Conservation (phyloP, 129 eudicot genomes). For the Dittrichia graveolens region DNA sequence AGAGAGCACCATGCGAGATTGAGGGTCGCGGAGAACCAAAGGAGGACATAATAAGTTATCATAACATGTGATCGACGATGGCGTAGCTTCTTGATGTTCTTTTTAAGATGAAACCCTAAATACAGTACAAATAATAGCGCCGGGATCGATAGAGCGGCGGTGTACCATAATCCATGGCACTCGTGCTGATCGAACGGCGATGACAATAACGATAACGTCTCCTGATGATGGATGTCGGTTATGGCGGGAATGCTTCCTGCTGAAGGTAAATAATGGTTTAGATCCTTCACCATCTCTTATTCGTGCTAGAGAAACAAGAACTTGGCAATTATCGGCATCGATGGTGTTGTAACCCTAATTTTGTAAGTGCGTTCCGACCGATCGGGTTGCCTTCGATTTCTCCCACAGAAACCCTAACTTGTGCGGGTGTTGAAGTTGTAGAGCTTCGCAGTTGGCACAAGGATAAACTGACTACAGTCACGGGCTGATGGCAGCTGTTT, state of each 20-base stretch:
- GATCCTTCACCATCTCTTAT: conserved; percentile 30
- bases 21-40: conserved; percentile 62
- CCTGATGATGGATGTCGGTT: conserved; percentile 27
- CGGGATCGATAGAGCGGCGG: conserved; percentile 53
- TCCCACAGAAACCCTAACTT: conserved; percentile 34
- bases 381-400: conserved; percentile 20
- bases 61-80: conserved; percentile 60
- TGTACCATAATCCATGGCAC: conserved; percentile 72
- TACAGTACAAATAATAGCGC: conserved; percentile 54
- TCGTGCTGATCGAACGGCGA: conserved; percentile 14
- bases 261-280: conserved; percentile 20
- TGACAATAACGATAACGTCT: background rate
- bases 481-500: too few species aligned
- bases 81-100: conserved; percentile 61
- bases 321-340: conserved; percentile 12
- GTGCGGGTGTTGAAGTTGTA: conserved; percentile 23
- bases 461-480: background rate
- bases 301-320: conserved; percentile 24
- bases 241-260: conserved; percentile 25
- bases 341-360: conserved; percentile 24
- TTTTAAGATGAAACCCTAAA: conserved; percentile 59
- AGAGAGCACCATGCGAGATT: conserved; percentile 69
- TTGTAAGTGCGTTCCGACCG: conserved; percentile 20
- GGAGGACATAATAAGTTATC: conserved; percentile 68
- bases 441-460: conserved; percentile 21